phyloP scores from a whole-genome alignment of 805 yeast genomes.

The Monosporozyma siamensis region DNA sequence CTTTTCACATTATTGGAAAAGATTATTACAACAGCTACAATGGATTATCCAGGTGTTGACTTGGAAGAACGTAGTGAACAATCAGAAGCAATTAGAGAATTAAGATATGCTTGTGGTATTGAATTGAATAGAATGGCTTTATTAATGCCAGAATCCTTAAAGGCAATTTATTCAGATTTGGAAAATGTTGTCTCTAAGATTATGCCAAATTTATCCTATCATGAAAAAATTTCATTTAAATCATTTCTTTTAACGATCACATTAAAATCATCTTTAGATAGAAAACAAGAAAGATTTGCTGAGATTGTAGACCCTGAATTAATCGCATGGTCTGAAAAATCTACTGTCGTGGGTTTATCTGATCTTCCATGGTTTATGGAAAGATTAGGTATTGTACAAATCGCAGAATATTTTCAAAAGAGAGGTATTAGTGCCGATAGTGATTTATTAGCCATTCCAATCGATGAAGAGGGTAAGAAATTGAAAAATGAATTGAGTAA shows the following conservation, averaged over 20 bases:
- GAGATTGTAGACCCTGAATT: constrained; percentile 90
- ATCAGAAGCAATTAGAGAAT: constrained; percentile 71
- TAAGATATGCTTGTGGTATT: constrained; percentile 87
- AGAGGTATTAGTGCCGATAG: constrained; percentile 74
- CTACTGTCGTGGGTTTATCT: constrained; percentile 77
- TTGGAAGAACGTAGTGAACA: constrained; percentile 51
- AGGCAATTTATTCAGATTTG: constrained; percentile 68
- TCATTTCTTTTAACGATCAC: constrained; percentile 88
- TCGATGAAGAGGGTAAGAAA: constrained; percentile 81
- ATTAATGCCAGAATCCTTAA: constrained; percentile 85
- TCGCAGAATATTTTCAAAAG: constrained; percentile 79
- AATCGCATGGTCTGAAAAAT: constrained; percentile 85
- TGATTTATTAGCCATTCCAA: constrained; percentile 62
- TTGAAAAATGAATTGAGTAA: constrained; percentile 73
- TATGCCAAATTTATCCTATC: constrained; percentile 67
- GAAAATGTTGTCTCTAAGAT: constrained; percentile 73
- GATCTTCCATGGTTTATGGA: constrained; percentile 98
- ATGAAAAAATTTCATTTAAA: constrained; percentile 89
- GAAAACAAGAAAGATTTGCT: constrained; percentile 70
- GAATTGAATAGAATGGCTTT: constrained; percentile 90
- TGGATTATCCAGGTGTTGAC: constrained; percentile 57
- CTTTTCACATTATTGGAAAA: constrained; percentile 82
- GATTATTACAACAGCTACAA: constrained; percentile 73
- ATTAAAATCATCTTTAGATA: constrained; percentile 66
- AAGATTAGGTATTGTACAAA: constrained; percentile 85